phyloP scores from a whole-genome alignment of 2,329 filamentous ascomycete species.

The Penicillium occitanis region DNA sequence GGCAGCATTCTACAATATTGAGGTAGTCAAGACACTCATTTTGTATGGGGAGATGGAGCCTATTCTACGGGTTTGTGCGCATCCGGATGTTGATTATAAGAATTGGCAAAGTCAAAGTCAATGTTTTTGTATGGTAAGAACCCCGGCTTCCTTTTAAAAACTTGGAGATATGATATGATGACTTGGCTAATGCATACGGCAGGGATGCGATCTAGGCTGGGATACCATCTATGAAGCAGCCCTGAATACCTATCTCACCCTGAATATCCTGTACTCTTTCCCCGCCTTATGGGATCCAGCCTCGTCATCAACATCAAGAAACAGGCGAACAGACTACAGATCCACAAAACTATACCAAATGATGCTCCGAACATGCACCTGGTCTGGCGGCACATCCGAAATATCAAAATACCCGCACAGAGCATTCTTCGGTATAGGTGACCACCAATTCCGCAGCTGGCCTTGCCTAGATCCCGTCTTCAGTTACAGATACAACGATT shows the following conservation, averaged over 20 bases:
- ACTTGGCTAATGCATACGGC: background rate
- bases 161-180: background rate
- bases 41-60: slow-evolving; percentile 13
- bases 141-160: background rate
- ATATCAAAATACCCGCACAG: slow-evolving; percentile 7
- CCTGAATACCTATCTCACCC: background rate
- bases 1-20: slow-evolving; percentile 8
- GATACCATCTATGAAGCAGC: slow-evolving; percentile 4
- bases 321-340: background rate
- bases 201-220: slow-evolving; percentile 2
- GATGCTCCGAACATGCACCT: slow-evolving; percentile 11
- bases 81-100: background rate
- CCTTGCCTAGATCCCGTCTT: background rate
- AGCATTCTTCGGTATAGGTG: slow-evolving; percentile 11
- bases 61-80: background rate
- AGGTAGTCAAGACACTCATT: slow-evolving; percentile 5
- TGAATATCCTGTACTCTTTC: slow-evolving; percentile 11
- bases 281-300: slow-evolving; percentile 2
- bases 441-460: background rate
- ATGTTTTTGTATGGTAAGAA: slow-evolving; percentile 5
- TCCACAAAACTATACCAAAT: slow-evolving; percentile 10
- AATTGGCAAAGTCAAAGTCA: background rate
- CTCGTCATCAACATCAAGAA: background rate
- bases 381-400: background rate
- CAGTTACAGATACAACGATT: background rate